phyloP scores from a whole-genome alignment of 2,329 filamentous ascomycete species.

The Lachnum nothofagi region DNA sequence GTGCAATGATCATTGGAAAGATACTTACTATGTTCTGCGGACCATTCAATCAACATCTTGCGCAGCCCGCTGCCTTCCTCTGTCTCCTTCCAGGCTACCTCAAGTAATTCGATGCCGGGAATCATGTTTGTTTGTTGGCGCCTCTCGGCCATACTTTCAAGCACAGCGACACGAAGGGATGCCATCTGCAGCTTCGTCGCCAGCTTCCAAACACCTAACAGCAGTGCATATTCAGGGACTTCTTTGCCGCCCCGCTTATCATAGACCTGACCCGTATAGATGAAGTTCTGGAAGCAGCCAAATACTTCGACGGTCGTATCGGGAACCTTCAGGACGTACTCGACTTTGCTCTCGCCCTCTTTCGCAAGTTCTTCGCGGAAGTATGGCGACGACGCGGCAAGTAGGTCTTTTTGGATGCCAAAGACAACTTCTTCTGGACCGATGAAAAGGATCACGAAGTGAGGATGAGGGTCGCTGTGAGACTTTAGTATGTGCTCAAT shows the following conservation, averaged over 20 bases:
- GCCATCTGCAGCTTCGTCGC: constrained; percentile 28
- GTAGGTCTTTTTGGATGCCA: constrained; percentile 30
- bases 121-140: constrained; percentile 50
- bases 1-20: too few relatives aligned
- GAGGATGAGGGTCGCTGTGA: constrained; percentile 26
- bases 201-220: constrained; percentile 29
- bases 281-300: constrained; percentile 30
- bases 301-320: constrained; percentile 24
- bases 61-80: constrained; percentile 56
- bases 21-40: constrained; percentile 50
- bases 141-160: constrained; percentile 54
- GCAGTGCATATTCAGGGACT: constrained; percentile 25
- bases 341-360: constrained; percentile 17
- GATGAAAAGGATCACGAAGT: constrained; percentile 29
- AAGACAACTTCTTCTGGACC: constrained; percentile 28
- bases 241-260: constrained; percentile 19
- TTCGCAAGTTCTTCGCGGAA: constrained; percentile 25
- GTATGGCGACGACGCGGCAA: constrained; percentile 28
- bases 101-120: constrained; percentile 53
- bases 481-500: constrained; percentile 1
- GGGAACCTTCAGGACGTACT: constrained; percentile 26
- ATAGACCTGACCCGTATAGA: constrained; percentile 29
- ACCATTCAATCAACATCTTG: constrained; percentile 55
- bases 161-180: constrained; percentile 28
- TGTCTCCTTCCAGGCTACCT: constrained; percentile 58